Conservation (phyloP, 768 basidiomycete genomes). For the Lactarius deliciosus region DNA sequence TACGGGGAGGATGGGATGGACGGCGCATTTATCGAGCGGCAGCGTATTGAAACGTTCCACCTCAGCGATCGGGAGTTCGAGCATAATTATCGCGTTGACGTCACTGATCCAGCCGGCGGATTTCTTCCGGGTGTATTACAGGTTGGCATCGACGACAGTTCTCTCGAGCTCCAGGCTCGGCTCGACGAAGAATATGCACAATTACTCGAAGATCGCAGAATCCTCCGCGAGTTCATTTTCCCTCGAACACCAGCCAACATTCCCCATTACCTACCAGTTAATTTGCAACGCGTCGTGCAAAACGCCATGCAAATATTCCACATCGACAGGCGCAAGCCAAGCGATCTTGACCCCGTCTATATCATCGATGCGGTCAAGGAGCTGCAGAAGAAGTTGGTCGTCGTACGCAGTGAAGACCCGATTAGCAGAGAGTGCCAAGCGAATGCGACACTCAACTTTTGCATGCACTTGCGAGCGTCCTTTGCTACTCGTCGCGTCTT, state of each 20-base stretch:
- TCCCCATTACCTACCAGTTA: constrained; percentile 91
- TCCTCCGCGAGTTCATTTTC: constrained; percentile 84
- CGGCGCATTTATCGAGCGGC: constrained; percentile 94
- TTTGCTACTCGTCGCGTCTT: constrained; percentile 86
- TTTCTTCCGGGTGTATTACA: constrained; percentile 81
- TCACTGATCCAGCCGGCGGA: constrained; percentile 77
- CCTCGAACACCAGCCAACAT: constrained; percentile 65
- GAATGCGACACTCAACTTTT: constrained; percentile 90
- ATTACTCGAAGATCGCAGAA: constrained; percentile 68
- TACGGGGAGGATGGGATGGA: constrained; percentile 99
- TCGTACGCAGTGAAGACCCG: constrained; percentile 83
- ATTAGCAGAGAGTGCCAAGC: constrained; percentile 76
- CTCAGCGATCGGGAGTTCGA: constrained; percentile 83
- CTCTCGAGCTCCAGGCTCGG: constrained; percentile 76
- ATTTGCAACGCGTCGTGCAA: constrained; percentile 91
- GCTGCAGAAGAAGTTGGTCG: constrained; percentile 71
- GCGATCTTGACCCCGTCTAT: constrained; percentile 85
- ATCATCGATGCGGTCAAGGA: constrained; percentile 78
- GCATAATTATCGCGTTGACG: constrained; percentile 91
- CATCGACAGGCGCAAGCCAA: constrained; percentile 90
- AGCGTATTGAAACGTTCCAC: constrained; percentile 87
- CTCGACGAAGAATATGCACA: constrained; percentile 77
- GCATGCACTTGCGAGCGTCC: constrained; percentile 88
- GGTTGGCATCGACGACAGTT: constrained; percentile 83
- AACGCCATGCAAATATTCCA: constrained; percentile 97